These are phyloP conservation scores for Schizochytrium sp. DNA, from an alignment of 108 stramenopile species.

Conservation along the genomic window DNA sequence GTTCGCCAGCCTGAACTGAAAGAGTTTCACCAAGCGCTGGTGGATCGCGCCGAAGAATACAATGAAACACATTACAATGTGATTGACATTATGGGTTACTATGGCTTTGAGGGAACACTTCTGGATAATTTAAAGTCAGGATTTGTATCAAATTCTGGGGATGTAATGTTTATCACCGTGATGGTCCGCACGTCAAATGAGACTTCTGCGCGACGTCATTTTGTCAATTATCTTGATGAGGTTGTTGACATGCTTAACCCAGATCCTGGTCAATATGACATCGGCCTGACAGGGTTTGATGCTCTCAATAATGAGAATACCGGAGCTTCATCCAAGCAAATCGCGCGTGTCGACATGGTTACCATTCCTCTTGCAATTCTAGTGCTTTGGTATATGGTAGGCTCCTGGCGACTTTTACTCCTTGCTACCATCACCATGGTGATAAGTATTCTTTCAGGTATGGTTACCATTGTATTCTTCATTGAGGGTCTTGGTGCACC, in stretches of 20 bases:
- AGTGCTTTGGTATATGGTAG: slow-evolving; percentile 40
- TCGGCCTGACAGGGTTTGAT: slow-evolving; percentile 57
- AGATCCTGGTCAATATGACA: not conserved
- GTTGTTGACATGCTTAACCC: not conserved
- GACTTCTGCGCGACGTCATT: slow-evolving; percentile 3
- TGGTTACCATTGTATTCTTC: slow-evolving; percentile 3
- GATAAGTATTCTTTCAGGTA: not conserved
- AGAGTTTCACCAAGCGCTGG: not conserved
- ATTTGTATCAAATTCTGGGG: not conserved
- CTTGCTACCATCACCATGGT: slow-evolving; percentile 6
- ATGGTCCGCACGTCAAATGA: slow-evolving; percentile 42
- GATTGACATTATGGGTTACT: not conserved
- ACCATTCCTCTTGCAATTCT: slow-evolving; percentile 25
- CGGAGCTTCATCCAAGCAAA: not conserved
- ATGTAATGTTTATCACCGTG: not conserved
- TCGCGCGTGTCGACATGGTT: slow-evolving; percentile 33
- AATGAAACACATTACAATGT: slow-evolving; percentile 8
- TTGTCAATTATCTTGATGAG: slow-evolving; percentile 9
- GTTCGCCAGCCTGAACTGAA: not conserved
- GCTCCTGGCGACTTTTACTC: slow-evolving; percentile 43
- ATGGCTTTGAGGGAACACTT: not conserved
- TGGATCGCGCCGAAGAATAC: not conserved
- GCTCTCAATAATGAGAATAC: slow-evolving; percentile 38
- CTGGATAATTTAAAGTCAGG: slow-evolving; percentile 12
- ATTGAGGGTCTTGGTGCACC: slow-evolving; percentile 38